Evolutionary conservation across 192 early-diverging fungal species (phyloP), one percentile per base, ranked within the genome.

Genomic region (Rhizoclosmatium sp.): DNA sequence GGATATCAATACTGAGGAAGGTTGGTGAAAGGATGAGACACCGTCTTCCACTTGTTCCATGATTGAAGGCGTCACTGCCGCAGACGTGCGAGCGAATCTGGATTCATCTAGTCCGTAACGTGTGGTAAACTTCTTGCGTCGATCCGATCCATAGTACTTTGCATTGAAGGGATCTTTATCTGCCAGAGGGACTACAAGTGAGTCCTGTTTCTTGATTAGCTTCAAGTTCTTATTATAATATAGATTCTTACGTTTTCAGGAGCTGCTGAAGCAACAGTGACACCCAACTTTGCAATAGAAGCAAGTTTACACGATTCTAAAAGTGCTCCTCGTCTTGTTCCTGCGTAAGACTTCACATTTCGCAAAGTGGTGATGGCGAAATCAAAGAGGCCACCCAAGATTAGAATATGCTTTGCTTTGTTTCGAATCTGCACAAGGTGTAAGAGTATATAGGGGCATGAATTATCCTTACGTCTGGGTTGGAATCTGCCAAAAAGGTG

Each of bases 161-260:
- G 82, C 69, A 60, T 90, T 90, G 84, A 80, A 90, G 1, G 84
- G 82, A 75, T 90, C 89, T 42, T 81, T 75, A 58, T 83, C 62
- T 2, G 69, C 48, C 47, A 84, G 44, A 40, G 80, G 82, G 31
- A 85, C 65, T 39, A 45, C 39, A 47, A 61, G 65, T 56, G 64
- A 46, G 41, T 64, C 47, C 65, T 78, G 23, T 12, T 49, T 56
- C n/a, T n/a, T n/a, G 47, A 68, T 3, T 49, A 67, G 4, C 10
- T 5, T 16, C 5, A 21, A 7, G 40, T 21, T 4, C 21, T 64
- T 64, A 21, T 7, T 64, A 54, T 12, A 54, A 54, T 64, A 16
- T 64, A 16, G 0, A 7, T 21, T 21, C 61, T 64, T 64, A 39
- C 61, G 10, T 64, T 64, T 72, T 78, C 78, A 9, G 60, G 40